phyloP scores from a whole-genome alignment of 1,139 yeast genomes.

The Suhomyces anneliseae region DNA sequence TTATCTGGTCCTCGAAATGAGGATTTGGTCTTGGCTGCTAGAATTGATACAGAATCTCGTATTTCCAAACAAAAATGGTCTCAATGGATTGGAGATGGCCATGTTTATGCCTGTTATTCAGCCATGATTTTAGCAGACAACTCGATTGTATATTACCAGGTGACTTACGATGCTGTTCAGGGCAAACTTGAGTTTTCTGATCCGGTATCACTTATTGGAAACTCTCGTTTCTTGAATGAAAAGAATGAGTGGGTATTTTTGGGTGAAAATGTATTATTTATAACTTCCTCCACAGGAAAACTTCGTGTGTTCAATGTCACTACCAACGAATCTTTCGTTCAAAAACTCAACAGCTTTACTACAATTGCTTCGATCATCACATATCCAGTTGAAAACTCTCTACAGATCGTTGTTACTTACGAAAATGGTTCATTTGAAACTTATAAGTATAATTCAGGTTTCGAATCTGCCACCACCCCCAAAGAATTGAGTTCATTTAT shows the following conservation, averaged over 20 bases:
- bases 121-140: constrained; percentile 20
- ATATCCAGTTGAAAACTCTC: background rate
- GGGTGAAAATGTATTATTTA: constrained; percentile 2
- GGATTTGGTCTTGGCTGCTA: constrained; percentile 8
- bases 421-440: constrained; percentile 34
- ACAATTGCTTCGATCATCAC: background rate
- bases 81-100: constrained; percentile 15
- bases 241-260: constrained; percentile 7
- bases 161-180: constrained; percentile 5
- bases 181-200: background rate
- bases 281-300: constrained; percentile 10
- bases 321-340: background rate
- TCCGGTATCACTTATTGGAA: background rate
- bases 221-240: constrained; percentile 7
- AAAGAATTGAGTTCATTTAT: constrained; percentile 20
- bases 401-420: constrained; percentile 17
- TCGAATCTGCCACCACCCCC: constrained; percentile 4
- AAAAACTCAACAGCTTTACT: background rate
- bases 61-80: constrained; percentile 28
- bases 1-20: constrained; percentile 15
- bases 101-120: constrained; percentile 11
- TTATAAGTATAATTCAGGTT: constrained; percentile 5
- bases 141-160: constrained; percentile 15
- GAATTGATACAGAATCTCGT: constrained; percentile 8
- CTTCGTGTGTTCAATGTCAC: constrained; percentile 4